Percentiles rank a stretch among this genome's conserved stretches.
These are phyloP conservation scores for Piper betle DNA, from an alignment of 164 flowering plant species.

Conservation along the genomic window DNA sequence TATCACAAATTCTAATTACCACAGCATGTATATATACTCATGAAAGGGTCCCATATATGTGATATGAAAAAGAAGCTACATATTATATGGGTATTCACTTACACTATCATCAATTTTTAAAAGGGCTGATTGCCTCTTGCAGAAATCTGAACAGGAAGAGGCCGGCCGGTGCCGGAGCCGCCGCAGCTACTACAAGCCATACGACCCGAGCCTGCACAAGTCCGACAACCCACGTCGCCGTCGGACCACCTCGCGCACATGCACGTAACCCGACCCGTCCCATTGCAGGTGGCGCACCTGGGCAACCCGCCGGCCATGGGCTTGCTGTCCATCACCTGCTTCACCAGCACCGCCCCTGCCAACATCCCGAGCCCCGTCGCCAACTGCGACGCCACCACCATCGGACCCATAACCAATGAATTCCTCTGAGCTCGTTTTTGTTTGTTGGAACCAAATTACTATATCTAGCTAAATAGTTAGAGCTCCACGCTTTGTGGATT, in stretches of 20 bases:
- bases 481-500: neutral
- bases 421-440: neutral
- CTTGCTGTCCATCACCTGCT: constrained; percentile 62
- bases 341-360: constrained; percentile 75
- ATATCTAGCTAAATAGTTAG: neutral
- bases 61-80: no score
- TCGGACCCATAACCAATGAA: constrained; percentile 33
- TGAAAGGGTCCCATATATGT: no score
- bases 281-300: constrained; percentile 74
- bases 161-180: constrained; percentile 89
- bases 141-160: constrained; percentile 60
- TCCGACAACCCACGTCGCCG: constrained; percentile 79
- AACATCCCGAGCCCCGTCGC: constrained; percentile 84
- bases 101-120: neutral
- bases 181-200: constrained; percentile 82
- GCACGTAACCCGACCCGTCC: constrained; percentile 71
- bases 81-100: no score
- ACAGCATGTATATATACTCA: no score
- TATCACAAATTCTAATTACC: no score
- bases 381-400: constrained; percentile 46
- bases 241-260: constrained; percentile 86
- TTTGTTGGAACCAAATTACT: neutral
- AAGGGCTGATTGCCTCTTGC: constrained; percentile 30
- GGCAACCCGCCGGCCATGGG: constrained; percentile 66
- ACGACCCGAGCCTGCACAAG: constrained; percentile 84